Base-by-base conservation (phyloP, 495 filamentous ascomycete species). In the Pseudoneurospora amorphoporcata region DNA sequence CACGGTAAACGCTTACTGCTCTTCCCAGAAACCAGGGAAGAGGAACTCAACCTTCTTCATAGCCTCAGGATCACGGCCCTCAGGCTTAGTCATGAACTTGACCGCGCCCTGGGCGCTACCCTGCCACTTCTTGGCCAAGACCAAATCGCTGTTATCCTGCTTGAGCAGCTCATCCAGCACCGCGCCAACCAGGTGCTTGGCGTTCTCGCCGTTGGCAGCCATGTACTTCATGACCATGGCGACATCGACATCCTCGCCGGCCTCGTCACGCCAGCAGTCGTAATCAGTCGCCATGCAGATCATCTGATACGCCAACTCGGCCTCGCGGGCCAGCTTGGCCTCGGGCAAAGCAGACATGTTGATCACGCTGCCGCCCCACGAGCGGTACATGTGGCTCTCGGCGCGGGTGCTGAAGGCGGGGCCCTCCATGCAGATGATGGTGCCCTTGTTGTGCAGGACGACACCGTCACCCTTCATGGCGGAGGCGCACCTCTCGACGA, bases 221-320 rank as follows among this genome's bases (percentile, higher is more conserved):
- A 99, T 99, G 81, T 98, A 91, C 61, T 88, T 91, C 91, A 98
- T 95, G 16, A 99, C 96, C 91, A 97, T 97, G 79, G 92, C 92
- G 8, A 99, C 95, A 73, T 92, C 94, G 41, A 99, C 95, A 53
- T 90, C 91, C 65, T 88, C 89, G 6, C 85, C 85, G 39, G 81
- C 83, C 53, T 65, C 53, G 29, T 35, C 53, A 79, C 92, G 92
- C 95, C 95, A 98, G 88, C 94, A 97, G 82, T 99, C 96, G 77
- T 99, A 99, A 83, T 99, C 95, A 32, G 95, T 99, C 38, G 92
- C 90, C 96, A 99, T 99, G 86, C 95, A 98, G 76, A 99, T 95
- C 88, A 98, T 95, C 84, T 95, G 93, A 79, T 97, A 98, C 17
- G 91, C 92, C 75, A 99, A 91, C 84, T 99, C 96, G 5, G 96